Base-by-base conservation (phyloP, 495 filamentous ascomycete genomes). In the Elasticomyces elasticus region DNA sequence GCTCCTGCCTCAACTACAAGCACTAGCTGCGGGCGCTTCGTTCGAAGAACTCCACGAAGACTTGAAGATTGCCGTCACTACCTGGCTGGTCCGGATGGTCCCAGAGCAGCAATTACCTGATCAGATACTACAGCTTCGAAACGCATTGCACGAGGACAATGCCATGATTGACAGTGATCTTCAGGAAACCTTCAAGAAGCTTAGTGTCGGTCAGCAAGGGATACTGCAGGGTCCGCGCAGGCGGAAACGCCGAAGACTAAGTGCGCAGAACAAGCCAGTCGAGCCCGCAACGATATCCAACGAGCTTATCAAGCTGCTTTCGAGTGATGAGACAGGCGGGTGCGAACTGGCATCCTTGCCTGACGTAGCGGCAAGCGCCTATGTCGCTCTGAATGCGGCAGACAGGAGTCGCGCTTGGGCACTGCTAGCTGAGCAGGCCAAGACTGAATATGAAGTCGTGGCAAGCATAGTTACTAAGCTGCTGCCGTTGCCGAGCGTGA, bases 391-490 rank as follows among this genome's bases (percentile, higher is more conserved):
- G 0, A 30, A 13, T 13, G 49, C 54, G 22, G 49, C 49, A 5
- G 19, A 57, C 46, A 50, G 45, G 27, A 58, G 62, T 23, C 38
- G 55, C 33, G 59, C 67, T 37, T 74, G 72, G 56, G 65, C 72
- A 51, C 70, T 76, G 9, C 50, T 62, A 10, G 23, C 22, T 13
- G 27, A 54, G 10, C 13, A 40, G 40, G 52, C 47, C 6, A 11
- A 13, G 4, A 43, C 26, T 20, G 26, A 56, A 1, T 1, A 40
- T 9, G 27, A 35, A 19, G 48, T 54, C 79, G 40, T 33, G 20
- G 72, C 82, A 48, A 59, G 66, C 7, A 70, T 79, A 6, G 75
- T 94, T 50, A 64, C 70, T 20, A 70, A 70, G 13, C 67, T 94
- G 27, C 67, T 82, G 5, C 70, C 78, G 49, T 56, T 78, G 19